These are phyloP conservation scores for Juglanconis sp. DNA, from an alignment of 2,329 filamentous ascomycete genomes.

Conservation along the genomic window DNA sequence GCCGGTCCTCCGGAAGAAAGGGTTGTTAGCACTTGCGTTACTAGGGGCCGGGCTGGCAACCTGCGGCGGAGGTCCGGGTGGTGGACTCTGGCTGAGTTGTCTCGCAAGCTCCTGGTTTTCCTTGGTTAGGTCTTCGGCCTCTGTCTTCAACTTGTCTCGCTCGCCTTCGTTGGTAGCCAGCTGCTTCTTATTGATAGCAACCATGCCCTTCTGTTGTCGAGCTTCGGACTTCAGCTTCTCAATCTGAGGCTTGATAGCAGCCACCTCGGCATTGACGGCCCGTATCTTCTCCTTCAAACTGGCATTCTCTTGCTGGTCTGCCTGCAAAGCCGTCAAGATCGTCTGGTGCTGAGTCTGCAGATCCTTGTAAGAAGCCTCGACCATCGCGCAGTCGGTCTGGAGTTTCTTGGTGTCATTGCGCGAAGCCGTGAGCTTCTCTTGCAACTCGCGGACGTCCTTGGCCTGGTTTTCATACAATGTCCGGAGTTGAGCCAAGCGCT, in stretches of 20 bases:
- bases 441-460: conserved; percentile 76
- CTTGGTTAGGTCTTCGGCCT: conserved; percentile 68
- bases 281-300: conserved; percentile 84
- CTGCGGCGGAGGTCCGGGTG: conserved; percentile 38
- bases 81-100: conserved; percentile 51
- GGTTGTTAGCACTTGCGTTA: conserved; percentile 78
- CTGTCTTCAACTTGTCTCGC: conserved; percentile 79
- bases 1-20: conserved; percentile 78
- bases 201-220: conserved; percentile 91
- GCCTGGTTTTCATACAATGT: conserved; percentile 91
- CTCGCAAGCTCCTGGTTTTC: conserved; percentile 57
- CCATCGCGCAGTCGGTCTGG: conserved; percentile 75
- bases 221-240: conserved; percentile 92
- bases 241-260: conserved; percentile 80
- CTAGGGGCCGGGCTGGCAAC: conserved; percentile 69
- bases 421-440: conserved; percentile 75
- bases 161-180: conserved; percentile 84
- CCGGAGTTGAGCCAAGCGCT: conserved; percentile 80
- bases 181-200: conserved; percentile 98
- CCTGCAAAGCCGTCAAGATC: conserved; percentile 68
- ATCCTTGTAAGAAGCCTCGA: conserved; percentile 79
- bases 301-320: conserved; percentile 85
- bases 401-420: conserved; percentile 80
- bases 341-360: conserved; percentile 80
- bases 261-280: conserved; percentile 76